These are phyloP conservation scores for Fraxinus xanthoxyloides DNA, from an alignment of 305 asterid genomes.

Conservation along the genomic window DNA sequence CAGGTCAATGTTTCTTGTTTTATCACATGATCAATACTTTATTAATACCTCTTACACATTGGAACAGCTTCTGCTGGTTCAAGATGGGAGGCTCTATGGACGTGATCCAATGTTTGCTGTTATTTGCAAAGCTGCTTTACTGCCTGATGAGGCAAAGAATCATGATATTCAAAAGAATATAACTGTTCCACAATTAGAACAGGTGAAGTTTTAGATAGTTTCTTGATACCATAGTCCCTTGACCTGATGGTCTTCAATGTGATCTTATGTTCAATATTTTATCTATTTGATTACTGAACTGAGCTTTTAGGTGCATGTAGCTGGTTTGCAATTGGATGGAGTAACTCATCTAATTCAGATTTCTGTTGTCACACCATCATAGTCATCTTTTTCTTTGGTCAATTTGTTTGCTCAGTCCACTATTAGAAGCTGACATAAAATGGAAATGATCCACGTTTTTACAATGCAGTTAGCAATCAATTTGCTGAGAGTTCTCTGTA, in stretches of 20 bases:
- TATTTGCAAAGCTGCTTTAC: slow-evolving; percentile 82
- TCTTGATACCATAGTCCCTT: slow-evolving; percentile 9
- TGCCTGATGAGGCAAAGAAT: slow-evolving; percentile 67
- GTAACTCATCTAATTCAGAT: slow-evolving; percentile 12
- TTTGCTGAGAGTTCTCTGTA: slow-evolving; percentile 75
- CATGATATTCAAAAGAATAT: slow-evolving; percentile 74
- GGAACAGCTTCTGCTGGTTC: slow-evolving; percentile 87
- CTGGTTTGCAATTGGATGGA: background rate
- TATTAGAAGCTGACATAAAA: slow-evolving; percentile 19
- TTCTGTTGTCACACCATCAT: slow-evolving; percentile 3
- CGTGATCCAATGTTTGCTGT: slow-evolving; percentile 75
- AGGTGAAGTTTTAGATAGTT: slow-evolving; percentile 48
- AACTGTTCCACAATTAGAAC: slow-evolving; percentile 73
- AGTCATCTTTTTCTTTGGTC: slow-evolving; percentile 13
- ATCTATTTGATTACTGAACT: background rate
- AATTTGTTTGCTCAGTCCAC: background rate
- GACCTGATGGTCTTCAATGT: background rate
- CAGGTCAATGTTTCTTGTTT: slow-evolving; percentile 4
- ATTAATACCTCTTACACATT: slow-evolving; percentile 22
- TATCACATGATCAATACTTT: slow-evolving; percentile 12
- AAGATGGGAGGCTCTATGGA: slow-evolving; percentile 96
- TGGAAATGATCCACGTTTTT: slow-evolving; percentile 22
- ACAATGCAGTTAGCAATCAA: slow-evolving; percentile 69
- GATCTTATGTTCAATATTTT: background rate
- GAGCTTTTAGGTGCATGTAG: background rate